A percentile compares a stretch with the other conserved stretches of the same genome.
These are phyloP conservation scores for Yamadazyma kitorensis DNA, from an alignment of 805 yeast genomes.

Conservation along the genomic window DNA sequence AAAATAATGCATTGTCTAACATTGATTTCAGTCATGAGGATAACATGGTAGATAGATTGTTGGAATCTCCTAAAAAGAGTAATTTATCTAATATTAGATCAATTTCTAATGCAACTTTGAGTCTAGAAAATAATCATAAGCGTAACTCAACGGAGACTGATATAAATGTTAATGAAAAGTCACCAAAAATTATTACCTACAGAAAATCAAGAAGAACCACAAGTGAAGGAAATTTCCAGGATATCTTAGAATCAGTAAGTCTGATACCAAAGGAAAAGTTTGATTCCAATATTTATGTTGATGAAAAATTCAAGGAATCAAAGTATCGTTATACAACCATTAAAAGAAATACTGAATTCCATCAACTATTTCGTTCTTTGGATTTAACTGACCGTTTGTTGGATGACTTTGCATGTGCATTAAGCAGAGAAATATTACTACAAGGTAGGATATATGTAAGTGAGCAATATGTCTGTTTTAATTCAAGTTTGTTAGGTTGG, in stretches of 20 bases:
- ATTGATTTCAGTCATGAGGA: slow-evolving; percentile 8
- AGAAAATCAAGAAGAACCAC: slow-evolving; percentile 33
- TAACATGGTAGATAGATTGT: slow-evolving; percentile 2
- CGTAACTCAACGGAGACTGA: slow-evolving; percentile 5
- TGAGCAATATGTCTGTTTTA: slow-evolving; percentile 77
- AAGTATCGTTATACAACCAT: slow-evolving; percentile 61
- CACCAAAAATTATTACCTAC: slow-evolving; percentile 40
- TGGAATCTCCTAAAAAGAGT: slow-evolving; percentile 9
- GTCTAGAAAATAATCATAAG: slow-evolving; percentile 5
- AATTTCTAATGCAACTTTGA: slow-evolving; percentile 6
- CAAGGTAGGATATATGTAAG: slow-evolving; percentile 88
- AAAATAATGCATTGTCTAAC: slow-evolving; percentile 11
- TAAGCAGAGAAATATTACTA: slow-evolving; percentile 77
- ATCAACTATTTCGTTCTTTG: slow-evolving; percentile 63
- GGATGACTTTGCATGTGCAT: slow-evolving; percentile 89
- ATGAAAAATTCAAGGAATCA: slow-evolving; percentile 57
- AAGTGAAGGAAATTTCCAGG: slow-evolving; percentile 26
- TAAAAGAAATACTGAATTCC: slow-evolving; percentile 71
- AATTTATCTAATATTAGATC: slow-evolving; percentile 1
- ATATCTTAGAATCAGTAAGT: slow-evolving; percentile 9
- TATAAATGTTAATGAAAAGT: slow-evolving; percentile 8
- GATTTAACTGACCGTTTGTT: slow-evolving; percentile 69
- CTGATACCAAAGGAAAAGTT: slow-evolving; percentile 16
- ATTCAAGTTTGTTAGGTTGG: slow-evolving; percentile 88
- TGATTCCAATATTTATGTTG: slow-evolving; percentile 50